Percentiles rank a stretch among this genome's conserved stretches.
These are phyloP conservation scores for Neurospora sp. DNA, from an alignment of 495 filamentous ascomycete genomes.

Conservation along the genomic window DNA sequence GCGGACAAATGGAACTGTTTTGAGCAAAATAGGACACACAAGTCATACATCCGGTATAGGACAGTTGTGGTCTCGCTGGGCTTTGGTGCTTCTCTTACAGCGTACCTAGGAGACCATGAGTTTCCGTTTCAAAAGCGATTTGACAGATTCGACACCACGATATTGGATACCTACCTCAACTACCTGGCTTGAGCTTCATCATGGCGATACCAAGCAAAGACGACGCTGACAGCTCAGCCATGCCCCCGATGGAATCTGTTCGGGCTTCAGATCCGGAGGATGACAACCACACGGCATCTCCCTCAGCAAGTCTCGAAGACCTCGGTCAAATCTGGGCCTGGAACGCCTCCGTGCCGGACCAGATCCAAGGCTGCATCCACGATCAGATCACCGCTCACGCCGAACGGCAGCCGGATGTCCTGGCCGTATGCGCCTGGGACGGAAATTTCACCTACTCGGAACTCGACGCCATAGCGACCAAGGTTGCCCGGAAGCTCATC, in stretches of 20 bases:
- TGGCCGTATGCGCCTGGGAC: constrained; percentile 39
- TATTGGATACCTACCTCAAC: neutral
- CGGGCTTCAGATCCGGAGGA: neutral
- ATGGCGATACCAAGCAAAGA: neutral
- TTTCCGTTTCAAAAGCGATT: neutral
- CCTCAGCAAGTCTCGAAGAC: neutral
- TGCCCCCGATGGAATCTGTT: neutral
- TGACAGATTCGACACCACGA: neutral
- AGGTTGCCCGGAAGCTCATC: constrained; percentile 34
- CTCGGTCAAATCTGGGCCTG: constrained; percentile 7
- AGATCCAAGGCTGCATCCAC: constrained; percentile 18
- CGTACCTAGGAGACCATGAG: neutral
- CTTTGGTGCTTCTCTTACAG: neutral
- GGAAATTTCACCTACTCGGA: constrained; percentile 42
- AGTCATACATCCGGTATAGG: neutral
- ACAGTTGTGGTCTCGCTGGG: neutral
- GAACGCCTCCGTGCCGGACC: constrained; percentile 5
- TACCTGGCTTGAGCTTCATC: neutral
- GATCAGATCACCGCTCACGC: constrained; percentile 15
- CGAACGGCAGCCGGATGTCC: constrained; percentile 5
- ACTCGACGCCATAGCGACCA: constrained; percentile 33
- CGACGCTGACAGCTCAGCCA: neutral
- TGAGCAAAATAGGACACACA: neutral
- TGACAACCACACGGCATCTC: neutral
- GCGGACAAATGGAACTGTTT: neutral